phyloP scores from a whole-genome alignment of 73 alveolate species.

The Uronychia setigera region DNA sequence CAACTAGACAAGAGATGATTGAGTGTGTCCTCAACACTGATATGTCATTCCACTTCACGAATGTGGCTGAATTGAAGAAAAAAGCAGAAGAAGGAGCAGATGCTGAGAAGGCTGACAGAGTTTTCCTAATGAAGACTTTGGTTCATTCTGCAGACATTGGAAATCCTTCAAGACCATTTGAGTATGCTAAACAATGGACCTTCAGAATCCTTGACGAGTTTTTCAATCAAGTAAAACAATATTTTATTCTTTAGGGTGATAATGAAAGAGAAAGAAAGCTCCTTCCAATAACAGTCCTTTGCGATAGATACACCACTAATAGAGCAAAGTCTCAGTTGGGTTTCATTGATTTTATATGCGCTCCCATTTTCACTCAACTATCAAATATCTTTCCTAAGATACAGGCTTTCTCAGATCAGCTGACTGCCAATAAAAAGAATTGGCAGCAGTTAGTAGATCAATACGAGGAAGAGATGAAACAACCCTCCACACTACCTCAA shows the following conservation, averaged over 20 bases:
- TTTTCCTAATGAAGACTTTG: slow-evolving; percentile 62
- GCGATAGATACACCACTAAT: slow-evolving; percentile 94
- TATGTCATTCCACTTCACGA: slow-evolving; percentile 69
- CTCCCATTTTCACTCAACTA: slow-evolving; percentile 71
- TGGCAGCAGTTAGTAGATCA: slow-evolving; percentile 20
- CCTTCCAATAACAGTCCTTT: slow-evolving; percentile 80
- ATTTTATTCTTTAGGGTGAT: slow-evolving; percentile 91
- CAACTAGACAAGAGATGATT: slow-evolving; percentile 72
- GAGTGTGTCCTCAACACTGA: slow-evolving; percentile 85
- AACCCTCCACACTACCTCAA: no score
- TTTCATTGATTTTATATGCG: slow-evolving; percentile 91
- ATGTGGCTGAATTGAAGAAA: slow-evolving; percentile 9
- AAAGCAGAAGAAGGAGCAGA: slow-evolving; percentile 36
- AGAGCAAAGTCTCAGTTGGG: slow-evolving; percentile 91
- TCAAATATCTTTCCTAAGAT: slow-evolving; percentile 18
- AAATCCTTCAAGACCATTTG: slow-evolving; percentile 69
- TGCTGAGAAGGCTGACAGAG: slow-evolving; percentile 57
- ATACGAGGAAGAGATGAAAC: no score
- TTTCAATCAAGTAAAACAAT: no score
- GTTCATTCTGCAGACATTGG: slow-evolving; percentile 82
- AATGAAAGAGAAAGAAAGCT: slow-evolving; percentile 85
- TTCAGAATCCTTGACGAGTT: slow-evolving; percentile 60
- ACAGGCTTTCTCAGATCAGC: neutral
- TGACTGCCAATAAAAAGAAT: slow-evolving; percentile 17
- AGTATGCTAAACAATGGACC: slow-evolving; percentile 69